Base-by-base conservation (phyloP, 2,329 filamentous ascomycete genomes). In the Botryotinia calthae region DNA sequence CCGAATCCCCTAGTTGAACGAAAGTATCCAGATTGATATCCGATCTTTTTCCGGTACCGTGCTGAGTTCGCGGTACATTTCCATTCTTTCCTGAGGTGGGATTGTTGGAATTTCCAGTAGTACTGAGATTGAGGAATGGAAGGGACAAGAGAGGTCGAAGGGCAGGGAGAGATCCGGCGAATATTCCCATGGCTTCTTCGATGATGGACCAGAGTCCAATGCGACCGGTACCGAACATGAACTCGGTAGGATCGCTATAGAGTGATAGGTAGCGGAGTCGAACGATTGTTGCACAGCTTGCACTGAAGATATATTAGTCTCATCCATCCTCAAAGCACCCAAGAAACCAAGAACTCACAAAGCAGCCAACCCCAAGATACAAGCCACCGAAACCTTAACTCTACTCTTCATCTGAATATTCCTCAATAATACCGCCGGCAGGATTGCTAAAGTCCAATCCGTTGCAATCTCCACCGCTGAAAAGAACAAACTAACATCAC, bases 131-230 rank as follows among this genome's bases (percentile, higher is more conserved):
- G 67, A 81, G 66, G 58, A 77, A 71, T 12, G 79, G 75, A 51
- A 81, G 73, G 69, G 78, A 77, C 70, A 86, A 80, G 12, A 86
- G 77, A 1, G 84, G 84, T 0, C 85, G 84, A 2, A 86, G 81
- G 6, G 84, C 82, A 12, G 84, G 83, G 54, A 84, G 79, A 12
- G 84, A 85, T 4, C 84, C 85, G 20, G 86, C 84, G 12, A 84
- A 81, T 74, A 87, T 85, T 28, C 85, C 85, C 28, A 84, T 84
- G 16, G 84, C 85, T 48, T 84, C 84, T 74, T 86, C 85, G 37
- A 85, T 81, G 46, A 85, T 82, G 5, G 84, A 84, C 84, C 84
- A 86, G 69, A 84, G 80, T 0, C 82, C 82, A 51, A 85, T 84
- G 63, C 82, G 81, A 51, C 82, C 82, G 14, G 82, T 81, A 71